Conservation (phyloP, 768 basidiomycete species). For the Kwoniella heveanensis region DNA sequence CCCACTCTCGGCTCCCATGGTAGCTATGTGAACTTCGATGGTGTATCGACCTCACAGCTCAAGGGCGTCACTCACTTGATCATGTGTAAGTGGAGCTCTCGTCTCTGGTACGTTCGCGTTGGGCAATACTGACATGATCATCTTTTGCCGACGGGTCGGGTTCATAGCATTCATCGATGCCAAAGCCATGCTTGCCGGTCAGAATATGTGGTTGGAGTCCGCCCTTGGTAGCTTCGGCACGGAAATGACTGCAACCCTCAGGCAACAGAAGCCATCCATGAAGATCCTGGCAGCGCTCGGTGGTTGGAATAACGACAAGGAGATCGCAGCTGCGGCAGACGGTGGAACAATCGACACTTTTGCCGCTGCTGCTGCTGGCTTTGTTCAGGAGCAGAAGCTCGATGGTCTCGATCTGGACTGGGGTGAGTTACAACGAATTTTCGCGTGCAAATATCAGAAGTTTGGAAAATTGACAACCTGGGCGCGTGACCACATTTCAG, state of each 20-base stretch:
- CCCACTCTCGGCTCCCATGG: too few relatives aligned
- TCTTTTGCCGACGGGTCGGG: neutral
- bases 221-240: constrained; percentile 20
- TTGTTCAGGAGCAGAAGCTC: constrained; percentile 16
- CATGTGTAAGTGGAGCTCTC: constrained; percentile 27
- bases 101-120: too few relatives aligned
- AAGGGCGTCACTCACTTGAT: constrained; percentile 37
- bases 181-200: neutral
- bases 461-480: neutral
- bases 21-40: constrained; percentile 20
- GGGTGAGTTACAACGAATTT: constrained; percentile 11
- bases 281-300: constrained; percentile 40
- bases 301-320: constrained; percentile 32
- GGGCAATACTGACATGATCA: too few relatives aligned
- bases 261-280: constrained; percentile 11
- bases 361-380: constrained; percentile 9
- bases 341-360: constrained; percentile 14
- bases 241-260: constrained; percentile 1
- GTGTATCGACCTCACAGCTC: constrained; percentile 15
- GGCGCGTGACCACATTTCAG: neutral
- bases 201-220: constrained; percentile 6
- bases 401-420: constrained; percentile 21
- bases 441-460: neutral
- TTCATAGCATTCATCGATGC: constrained; percentile 18
- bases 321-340: constrained; percentile 9